Evolutionary conservation across 306 rosid species (phyloP).

Genomic region (Vicia faba): DNA sequence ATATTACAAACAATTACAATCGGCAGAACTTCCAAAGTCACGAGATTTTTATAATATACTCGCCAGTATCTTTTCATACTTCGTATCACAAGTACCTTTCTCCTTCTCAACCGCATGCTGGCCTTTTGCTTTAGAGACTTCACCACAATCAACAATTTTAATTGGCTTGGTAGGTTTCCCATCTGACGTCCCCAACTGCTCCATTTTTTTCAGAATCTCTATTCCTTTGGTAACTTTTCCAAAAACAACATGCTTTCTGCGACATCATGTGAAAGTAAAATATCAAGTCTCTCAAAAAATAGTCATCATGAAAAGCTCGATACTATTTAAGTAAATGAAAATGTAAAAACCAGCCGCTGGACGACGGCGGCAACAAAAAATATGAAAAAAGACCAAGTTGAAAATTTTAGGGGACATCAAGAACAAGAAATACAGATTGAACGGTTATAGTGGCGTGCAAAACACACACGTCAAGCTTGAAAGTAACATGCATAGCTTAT

Average conservation of each 20-base stretch:
- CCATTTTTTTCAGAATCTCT: conserved; percentile 77
- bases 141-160: conserved; percentile 87
- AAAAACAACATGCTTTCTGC: conserved; percentile 95
- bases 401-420: conserved; percentile 1
- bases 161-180: conserved; percentile 81
- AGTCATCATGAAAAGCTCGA: neutral
- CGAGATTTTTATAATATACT: conserved; percentile 15
- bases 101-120: conserved; percentile 56
- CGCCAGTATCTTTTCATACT: conserved; percentile 7
- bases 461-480: conserved; percentile 9
- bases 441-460: conserved; percentile 11
- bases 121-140: conserved; percentile 53
- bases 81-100: conserved; percentile 56
- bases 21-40: conserved; percentile 25
- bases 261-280: conserved; percentile 28
- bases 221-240: conserved; percentile 84
- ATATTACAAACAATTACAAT: conserved; percentile 26
- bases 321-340: conserved; percentile 11
- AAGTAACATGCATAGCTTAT: conserved; percentile 25
- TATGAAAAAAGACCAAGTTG: neutral
- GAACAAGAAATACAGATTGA: conserved; percentile 12
- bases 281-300: conserved; percentile 15
- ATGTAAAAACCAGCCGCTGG: conserved; percentile 3
- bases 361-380: neutral
- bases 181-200: conserved; percentile 69